Evolutionary conservation across 371 early-diverging fungal species (phyloP).

Genomic region (Furculomyces boomerangus): DNA sequence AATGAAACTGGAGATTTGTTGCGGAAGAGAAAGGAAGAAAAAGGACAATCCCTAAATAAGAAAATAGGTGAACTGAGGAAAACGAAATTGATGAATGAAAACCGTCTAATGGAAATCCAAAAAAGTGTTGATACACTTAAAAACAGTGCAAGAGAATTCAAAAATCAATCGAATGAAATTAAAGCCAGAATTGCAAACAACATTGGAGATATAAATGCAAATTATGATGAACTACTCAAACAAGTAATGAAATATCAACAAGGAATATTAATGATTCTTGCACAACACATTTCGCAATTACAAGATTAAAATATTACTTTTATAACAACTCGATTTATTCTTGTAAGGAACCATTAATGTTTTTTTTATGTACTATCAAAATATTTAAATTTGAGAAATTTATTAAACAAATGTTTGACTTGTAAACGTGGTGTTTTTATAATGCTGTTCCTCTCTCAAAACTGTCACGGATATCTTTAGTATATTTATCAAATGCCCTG

Average conservation of each 20-base stretch:
- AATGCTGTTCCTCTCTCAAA: constrained; percentile 75
- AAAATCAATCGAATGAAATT: not conserved
- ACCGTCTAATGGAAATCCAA: not conserved
- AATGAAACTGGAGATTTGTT: not conserved
- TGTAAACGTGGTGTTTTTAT: no score
- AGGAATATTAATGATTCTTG: not conserved
- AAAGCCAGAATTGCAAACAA: not conserved
- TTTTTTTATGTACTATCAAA: no score
- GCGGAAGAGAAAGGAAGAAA: not conserved
- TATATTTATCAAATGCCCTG: constrained; percentile 81
- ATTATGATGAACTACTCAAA: not conserved
- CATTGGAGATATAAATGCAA: not conserved
- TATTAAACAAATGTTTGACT: no score
- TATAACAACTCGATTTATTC: no score
- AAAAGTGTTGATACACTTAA: not conserved
- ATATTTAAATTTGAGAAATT: no score
- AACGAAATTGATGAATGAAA: not conserved
- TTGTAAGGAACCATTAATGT: no score
- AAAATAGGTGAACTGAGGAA: not conserved
- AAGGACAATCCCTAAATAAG: not conserved
- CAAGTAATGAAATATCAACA: not conserved
- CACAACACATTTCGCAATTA: not conserved
- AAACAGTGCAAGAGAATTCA: not conserved
- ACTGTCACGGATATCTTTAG: constrained; percentile 76
- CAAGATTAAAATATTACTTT: not conserved